Percentiles rank a stretch among this genome's conserved stretches.
phyloP scores from a whole-genome alignment of 2,329 filamentous ascomycete species.

The Neoascochyta sp. region DNA sequence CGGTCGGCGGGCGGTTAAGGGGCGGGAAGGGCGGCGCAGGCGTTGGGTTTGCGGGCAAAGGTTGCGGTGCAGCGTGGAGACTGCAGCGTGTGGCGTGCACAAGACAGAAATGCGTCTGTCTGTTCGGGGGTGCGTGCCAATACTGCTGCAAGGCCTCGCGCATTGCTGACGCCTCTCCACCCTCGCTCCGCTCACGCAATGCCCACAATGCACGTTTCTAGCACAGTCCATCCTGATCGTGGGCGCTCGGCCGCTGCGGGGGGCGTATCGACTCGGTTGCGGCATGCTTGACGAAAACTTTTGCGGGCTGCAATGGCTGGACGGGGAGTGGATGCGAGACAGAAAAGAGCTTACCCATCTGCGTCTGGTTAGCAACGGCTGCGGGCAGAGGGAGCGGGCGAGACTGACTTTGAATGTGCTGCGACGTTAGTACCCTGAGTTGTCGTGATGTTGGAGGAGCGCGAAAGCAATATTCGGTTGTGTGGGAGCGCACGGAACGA shows the following conservation, averaged over 20 bases:
- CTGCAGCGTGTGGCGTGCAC: neutral
- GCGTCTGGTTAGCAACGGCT: slow-evolving; percentile 32
- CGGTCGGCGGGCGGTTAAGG: neutral
- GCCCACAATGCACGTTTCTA: too few relatives aligned
- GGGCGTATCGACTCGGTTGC: slow-evolving; percentile 8
- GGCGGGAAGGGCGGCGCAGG: neutral
- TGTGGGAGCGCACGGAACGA: too few relatives aligned
- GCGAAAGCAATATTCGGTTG: slow-evolving; percentile 17
- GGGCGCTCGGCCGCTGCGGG: slow-evolving; percentile 2
- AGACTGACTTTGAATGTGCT: slow-evolving; percentile 53
- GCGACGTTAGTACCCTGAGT: slow-evolving; percentile 43
- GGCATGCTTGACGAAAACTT: slow-evolving; percentile 18
- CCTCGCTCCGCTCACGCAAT: too few relatives aligned
- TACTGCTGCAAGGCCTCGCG: too few relatives aligned
- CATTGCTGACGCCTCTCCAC: too few relatives aligned
- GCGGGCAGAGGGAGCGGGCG: slow-evolving; percentile 2
- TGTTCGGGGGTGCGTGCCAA: too few relatives aligned
- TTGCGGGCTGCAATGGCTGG: slow-evolving; percentile 35
- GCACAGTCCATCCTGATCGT: neutral
- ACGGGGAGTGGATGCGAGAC: slow-evolving; percentile 17
- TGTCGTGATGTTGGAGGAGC: slow-evolving; percentile 29
- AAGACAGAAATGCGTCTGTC: too few relatives aligned
- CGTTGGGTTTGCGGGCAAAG: too few relatives aligned
- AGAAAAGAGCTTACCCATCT: slow-evolving; percentile 60
- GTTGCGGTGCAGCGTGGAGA: too few relatives aligned